phyloP scores from a whole-genome alignment of 441 rosid species.

The Corymbia calophylla region DNA sequence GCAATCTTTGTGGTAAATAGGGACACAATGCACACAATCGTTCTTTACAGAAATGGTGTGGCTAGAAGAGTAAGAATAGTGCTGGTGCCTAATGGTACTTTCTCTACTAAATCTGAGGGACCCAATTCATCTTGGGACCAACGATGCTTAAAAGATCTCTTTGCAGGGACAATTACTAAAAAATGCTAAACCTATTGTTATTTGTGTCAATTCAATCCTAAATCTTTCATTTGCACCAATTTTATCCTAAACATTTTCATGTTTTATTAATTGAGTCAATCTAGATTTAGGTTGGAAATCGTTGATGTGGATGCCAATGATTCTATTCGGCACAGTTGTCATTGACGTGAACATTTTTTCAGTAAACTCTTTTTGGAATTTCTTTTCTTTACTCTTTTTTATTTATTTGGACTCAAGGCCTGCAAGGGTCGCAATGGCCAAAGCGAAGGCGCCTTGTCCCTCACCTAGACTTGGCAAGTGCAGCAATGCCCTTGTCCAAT shows the following conservation, averaged over 20 bases:
- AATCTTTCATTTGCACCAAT: too few species aligned
- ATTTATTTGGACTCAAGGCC: not conserved
- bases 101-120: not conserved
- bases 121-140: not conserved
- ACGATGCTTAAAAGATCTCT: not conserved
- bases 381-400: too few species aligned
- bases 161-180: not conserved
- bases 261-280: accelerated
- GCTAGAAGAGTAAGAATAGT: not conserved
- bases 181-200: not conserved
- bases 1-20: not conserved
- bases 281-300: not conserved
- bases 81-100: not conserved
- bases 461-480: accelerated
- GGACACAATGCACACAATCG: not conserved
- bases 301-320: not conserved
- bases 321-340: too few species aligned
- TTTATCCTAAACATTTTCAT: not conserved
- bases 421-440: accelerated
- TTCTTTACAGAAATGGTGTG: not conserved
- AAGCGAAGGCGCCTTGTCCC: not conserved
- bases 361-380: too few species aligned
- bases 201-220: accelerated
- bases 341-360: accelerated
- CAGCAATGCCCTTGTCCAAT: not conserved